These are phyloP conservation scores for Ophiocordyceps australis DNA, from an alignment of 2,329 filamentous ascomycete genomes.

Conservation along the genomic window DNA sequence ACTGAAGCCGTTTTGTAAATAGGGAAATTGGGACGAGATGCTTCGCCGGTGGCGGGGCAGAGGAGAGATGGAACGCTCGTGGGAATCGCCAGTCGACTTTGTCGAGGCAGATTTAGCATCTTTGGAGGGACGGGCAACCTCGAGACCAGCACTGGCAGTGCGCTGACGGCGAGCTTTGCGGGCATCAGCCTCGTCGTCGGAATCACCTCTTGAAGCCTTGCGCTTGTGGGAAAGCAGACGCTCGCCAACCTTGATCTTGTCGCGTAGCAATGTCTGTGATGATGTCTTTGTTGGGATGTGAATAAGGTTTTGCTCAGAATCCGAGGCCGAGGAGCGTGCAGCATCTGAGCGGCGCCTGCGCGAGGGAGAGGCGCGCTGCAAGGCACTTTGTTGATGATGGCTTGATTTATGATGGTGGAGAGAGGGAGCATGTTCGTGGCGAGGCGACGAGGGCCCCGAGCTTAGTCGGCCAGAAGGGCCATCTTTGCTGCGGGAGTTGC, in stretches of 20 bases:
- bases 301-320: constrained; percentile 33
- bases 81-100: constrained; percentile 13
- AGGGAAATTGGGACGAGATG: constrained; percentile 42
- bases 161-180: constrained; percentile 36
- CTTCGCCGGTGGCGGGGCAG: constrained; percentile 44
- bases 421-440: constrained; percentile 28
- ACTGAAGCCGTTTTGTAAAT: constrained; percentile 33
- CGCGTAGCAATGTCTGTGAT: constrained; percentile 24
- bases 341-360: constrained; percentile 16
- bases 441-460: constrained; percentile 17
- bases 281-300: constrained; percentile 20
- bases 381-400: background rate
- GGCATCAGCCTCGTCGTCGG: constrained; percentile 36
- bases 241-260: constrained; percentile 28
- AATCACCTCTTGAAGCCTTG: constrained; percentile 33
- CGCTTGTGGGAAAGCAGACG: constrained; percentile 30
- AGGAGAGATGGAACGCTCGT: constrained; percentile 38
- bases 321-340: constrained; percentile 30
- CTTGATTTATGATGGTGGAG: constrained; percentile 11
- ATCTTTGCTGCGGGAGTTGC: constrained; percentile 18
- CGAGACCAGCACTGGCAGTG: constrained; percentile 23
- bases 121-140: constrained; percentile 12
- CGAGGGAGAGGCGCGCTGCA: constrained; percentile 11
- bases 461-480: too few relatives aligned
- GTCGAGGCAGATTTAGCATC: constrained; percentile 14